Evolutionary conservation across 306 rosid species (phyloP).

Genomic region (Corylus americana): DNA sequence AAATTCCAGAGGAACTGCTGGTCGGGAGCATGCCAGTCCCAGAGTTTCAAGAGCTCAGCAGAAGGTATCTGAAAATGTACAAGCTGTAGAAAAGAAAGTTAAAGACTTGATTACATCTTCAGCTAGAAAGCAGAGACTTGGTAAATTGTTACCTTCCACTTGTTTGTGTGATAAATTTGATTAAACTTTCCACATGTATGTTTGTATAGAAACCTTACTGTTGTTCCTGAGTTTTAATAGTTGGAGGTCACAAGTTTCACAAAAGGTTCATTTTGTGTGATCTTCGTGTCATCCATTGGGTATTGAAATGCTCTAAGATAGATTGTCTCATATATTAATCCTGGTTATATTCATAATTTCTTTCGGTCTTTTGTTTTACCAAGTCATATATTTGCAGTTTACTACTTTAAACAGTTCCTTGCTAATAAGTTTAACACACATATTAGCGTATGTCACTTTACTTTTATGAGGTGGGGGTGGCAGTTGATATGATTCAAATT

Average conservation of each 20-base stretch:
- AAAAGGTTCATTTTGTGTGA: neutral
- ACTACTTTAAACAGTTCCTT: no score
- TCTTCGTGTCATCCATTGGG: neutral
- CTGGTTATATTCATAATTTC: neutral
- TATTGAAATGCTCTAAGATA: neutral
- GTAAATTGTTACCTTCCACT: constrained; percentile 44
- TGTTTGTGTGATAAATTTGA: neutral
- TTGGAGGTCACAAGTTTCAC: neutral
- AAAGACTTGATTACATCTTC: constrained; percentile 73
- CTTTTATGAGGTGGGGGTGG: no score
- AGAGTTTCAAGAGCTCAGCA: constrained; percentile 69
- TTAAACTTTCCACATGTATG: neutral
- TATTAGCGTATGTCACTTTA: no score
- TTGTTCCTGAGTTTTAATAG: neutral
- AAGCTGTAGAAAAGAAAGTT: constrained; percentile 58
- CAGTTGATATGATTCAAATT: no score
- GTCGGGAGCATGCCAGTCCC: constrained; percentile 48
- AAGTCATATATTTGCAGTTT: neutral
- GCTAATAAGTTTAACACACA: no score
- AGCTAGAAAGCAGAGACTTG: constrained; percentile 56
- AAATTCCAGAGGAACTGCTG: constrained; percentile 47
- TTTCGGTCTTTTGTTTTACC: neutral
- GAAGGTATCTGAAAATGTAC: constrained; percentile 53
- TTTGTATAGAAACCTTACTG: neutral
- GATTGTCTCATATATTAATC: neutral